Evolutionary conservation across 2,329 filamentous ascomycete species (phyloP), one percentile per base, ranked within the genome.

Genomic region (Cercospora sojina): DNA sequence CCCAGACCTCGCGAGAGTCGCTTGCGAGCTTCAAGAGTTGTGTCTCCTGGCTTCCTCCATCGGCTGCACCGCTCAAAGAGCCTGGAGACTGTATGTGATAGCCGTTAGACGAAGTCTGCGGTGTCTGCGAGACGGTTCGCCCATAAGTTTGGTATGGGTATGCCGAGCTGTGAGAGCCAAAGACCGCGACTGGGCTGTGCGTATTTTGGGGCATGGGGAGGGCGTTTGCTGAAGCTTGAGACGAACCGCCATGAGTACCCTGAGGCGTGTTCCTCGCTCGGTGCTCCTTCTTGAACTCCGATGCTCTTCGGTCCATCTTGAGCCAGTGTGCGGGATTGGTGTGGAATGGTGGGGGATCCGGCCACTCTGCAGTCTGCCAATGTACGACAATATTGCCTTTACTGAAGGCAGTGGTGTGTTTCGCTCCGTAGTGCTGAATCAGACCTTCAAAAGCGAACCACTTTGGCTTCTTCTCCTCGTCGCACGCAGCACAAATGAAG

Each of bases 341-440:
- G 69, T 87, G 84, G 77, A 94, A 94, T 0, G 90, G 91, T n/a
- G 90, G 85, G 31, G 86, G 81, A 70, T 88, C 86, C 49, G 91
- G 91, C 92, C 91, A 96, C 75, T 92, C 89, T 3, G 91, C 86
- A 76, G 88, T 80, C 75, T 80, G 87, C 92, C 91, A 96, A 73
- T 90, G 84, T 16, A 94, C 90, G 51, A 93, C 87, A 56, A 91
- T 81, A 72, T 86, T 92, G 58, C 90, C 91, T 64, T 85, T 78
- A 76, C 90, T 92, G 65, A 94, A 86, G 13, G 82, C 79, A 64
- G 78, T 87, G 51, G 91, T 93, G 75, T 95, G 92, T 77, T 94
- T 95, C 47, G 91, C 90, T 65, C 90, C 91, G 75, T 89, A 94
- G 77, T 96, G 92, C 75, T 95, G 91, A 55, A 94, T 86, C 29